Base-by-base conservation (phyloP, 192 early-diverging fungal species). In the Pilaira anomala region DNA sequence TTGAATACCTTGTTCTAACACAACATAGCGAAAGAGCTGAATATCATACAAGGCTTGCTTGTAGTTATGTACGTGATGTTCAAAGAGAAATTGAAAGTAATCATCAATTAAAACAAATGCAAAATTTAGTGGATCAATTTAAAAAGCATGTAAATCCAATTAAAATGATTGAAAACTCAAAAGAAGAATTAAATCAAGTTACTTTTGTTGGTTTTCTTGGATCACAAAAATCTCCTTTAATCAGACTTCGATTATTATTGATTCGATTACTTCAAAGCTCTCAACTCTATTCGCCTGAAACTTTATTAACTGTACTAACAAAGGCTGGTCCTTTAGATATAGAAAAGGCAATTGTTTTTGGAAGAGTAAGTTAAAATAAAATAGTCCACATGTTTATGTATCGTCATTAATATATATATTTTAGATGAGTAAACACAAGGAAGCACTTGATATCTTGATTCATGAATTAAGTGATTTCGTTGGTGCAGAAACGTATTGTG, bases 401-500 rank as follows among this genome's bases (percentile, higher is more conserved):
- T 16, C 11, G 13, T 11, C 25, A 4, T 39, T 29, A 26, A 57
- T 14, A 7, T 11, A 3, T 41, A 40, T 45, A 45, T 21, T 12
- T 53, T 56, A 85, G 83, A 53, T 79, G 28, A 52, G 46, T 19
- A 64, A 73, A 28, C 76, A 78, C 51, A 67, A 82, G 26, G 68
- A 78, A 8, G 70, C 77, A 36, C 63, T 85, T 6, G 21, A 67
- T 50, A 73, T 78, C 25, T 62, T 85, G 63, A 77, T 79, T 8
- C 50, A 75, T 44, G 69, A 73, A 13, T 24, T 83, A 36, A 71
- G 62, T n/a, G 83, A 85, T 54, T 82, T 77, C 72, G 60, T 73
- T 29, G 83, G 77, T 29, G 81, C 74, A 14, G 83, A 85, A 50
- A 68, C 72, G 24, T 80, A 77, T 52, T 85, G 83, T 56, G 65